These are phyloP conservation scores for Pseudotulostoma volvatum DNA, from an alignment of 495 filamentous ascomycete species.

Conservation along the genomic window DNA sequence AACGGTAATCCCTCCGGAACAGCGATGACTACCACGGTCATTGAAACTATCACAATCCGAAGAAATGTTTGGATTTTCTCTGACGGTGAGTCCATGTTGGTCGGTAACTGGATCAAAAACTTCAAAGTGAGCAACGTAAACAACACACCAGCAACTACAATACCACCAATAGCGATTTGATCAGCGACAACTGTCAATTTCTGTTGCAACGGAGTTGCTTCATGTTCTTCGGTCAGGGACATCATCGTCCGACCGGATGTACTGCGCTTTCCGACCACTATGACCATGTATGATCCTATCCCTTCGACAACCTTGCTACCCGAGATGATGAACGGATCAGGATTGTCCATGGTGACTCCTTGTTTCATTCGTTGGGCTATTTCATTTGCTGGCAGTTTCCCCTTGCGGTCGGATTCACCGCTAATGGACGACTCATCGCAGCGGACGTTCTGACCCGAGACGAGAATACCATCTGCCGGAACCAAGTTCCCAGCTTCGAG, in stretches of 20 bases:
- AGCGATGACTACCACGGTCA: conserved; percentile 47
- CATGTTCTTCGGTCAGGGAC: conserved; percentile 62
- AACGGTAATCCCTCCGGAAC: conserved; percentile 51
- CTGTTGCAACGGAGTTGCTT: conserved; percentile 67
- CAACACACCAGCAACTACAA: conserved; percentile 55
- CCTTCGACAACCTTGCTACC: conserved; percentile 76
- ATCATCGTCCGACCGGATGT: conserved; percentile 76
- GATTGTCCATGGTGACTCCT: conserved; percentile 26
- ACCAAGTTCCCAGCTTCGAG: conserved; percentile 66
- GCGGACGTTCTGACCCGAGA: conserved; percentile 46
- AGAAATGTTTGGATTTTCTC: conserved; percentile 46
- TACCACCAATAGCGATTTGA: conserved; percentile 70
- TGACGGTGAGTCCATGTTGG: conserved; percentile 31
- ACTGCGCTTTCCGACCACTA: conserved; percentile 62
- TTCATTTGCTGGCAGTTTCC: conserved; percentile 49
- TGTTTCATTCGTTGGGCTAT: conserved; percentile 29
- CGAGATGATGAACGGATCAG: conserved; percentile 56
- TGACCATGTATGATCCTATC: conserved; percentile 60
- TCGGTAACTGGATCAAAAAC: conserved; percentile 45
- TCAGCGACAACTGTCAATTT: conserved; percentile 68
- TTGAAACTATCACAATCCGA: conserved; percentile 41
- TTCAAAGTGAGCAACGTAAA: conserved; percentile 70
- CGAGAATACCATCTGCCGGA: conserved; percentile 53
- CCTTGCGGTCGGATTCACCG: conserved; percentile 47
- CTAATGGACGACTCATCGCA: conserved; percentile 61